These are phyloP conservation scores for Yarrowia sp. DNA, from an alignment of 805 yeast genomes.

Conservation along the genomic window DNA sequence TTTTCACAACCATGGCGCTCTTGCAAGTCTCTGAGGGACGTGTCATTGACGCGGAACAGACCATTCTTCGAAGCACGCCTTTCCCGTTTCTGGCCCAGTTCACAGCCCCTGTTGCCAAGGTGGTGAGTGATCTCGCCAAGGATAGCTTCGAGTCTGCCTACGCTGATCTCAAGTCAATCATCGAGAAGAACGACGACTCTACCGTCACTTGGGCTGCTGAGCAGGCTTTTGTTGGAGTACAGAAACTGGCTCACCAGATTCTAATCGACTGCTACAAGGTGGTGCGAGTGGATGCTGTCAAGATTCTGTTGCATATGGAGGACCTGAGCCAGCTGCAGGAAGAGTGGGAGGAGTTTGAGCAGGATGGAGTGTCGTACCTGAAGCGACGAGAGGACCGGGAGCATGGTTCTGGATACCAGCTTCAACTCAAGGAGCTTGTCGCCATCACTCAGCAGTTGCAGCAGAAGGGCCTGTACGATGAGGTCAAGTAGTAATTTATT, in stretches of 20 bases:
- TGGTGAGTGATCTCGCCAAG: neutral
- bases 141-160: conserved; percentile 12
- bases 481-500: conserved; percentile 13
- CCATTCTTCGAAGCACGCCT: neutral
- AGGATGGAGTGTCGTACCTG: conserved; percentile 3
- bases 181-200: neutral
- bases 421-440: conserved; percentile 12
- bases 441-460: conserved; percentile 11
- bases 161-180: neutral
- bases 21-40: neutral
- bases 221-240: conserved; percentile 4
- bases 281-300: neutral
- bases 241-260: conserved; percentile 2
- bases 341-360: conserved; percentile 14
- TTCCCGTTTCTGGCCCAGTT: neutral
- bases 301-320: neutral
- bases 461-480: conserved; percentile 1
- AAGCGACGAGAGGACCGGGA: neutral
- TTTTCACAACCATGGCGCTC: neutral
- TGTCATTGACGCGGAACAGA: conserved; percentile 2
- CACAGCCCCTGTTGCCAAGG: neutral
- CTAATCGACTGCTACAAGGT: conserved; percentile 3
- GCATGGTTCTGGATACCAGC: neutral
- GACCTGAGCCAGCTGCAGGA: neutral
- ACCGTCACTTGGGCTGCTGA: conserved; percentile 1